phyloP scores from a whole-genome alignment of 1,284 basidiomycete genomes.

The Ceratobasidium theobromae region DNA sequence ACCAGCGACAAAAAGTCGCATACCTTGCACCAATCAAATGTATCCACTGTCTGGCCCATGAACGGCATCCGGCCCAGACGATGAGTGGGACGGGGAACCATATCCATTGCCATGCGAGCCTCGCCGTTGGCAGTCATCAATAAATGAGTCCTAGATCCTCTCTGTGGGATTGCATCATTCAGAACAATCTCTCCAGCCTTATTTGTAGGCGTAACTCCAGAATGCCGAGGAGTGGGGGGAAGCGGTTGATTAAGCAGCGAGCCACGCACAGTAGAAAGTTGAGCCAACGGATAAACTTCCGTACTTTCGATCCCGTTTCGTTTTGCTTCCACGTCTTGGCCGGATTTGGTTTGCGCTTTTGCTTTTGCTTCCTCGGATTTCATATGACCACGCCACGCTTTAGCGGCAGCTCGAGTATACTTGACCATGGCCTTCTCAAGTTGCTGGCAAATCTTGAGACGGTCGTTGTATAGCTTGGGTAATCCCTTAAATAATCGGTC shows the following conservation, averaged over 20 bases:
- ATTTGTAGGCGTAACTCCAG: constrained; percentile 19
- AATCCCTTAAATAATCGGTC: constrained; percentile 59
- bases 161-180: not conserved
- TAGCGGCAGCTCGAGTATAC: constrained; percentile 72
- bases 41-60: constrained; percentile 81
- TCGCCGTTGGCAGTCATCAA: not conserved
- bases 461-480: constrained; percentile 79
- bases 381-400: constrained; percentile 52
- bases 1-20: constrained; percentile 47
- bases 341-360: constrained; percentile 44
- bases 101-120: constrained; percentile 23
- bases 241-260: constrained; percentile 23
- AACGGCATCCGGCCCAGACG: constrained; percentile 56
- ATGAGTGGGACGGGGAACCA: constrained; percentile 66
- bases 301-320: constrained; percentile 39
- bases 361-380: constrained; percentile 47
- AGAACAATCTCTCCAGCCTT: constrained; percentile 17
- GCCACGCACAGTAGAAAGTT: not conserved
- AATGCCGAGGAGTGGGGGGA: constrained; percentile 28
- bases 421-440: constrained; percentile 84
- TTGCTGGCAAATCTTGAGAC: constrained; percentile 69
- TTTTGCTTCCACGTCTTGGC: constrained; percentile 42
- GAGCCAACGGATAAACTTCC: constrained; percentile 6
- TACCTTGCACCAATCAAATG: constrained; percentile 74
- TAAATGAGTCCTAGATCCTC: not conserved